Percentiles rank a stretch among this genome's conserved stretches.
These are phyloP conservation scores for Aspergillus amoenus DNA, from an alignment of 2,329 filamentous ascomycete genomes.

Conservation along the genomic window DNA sequence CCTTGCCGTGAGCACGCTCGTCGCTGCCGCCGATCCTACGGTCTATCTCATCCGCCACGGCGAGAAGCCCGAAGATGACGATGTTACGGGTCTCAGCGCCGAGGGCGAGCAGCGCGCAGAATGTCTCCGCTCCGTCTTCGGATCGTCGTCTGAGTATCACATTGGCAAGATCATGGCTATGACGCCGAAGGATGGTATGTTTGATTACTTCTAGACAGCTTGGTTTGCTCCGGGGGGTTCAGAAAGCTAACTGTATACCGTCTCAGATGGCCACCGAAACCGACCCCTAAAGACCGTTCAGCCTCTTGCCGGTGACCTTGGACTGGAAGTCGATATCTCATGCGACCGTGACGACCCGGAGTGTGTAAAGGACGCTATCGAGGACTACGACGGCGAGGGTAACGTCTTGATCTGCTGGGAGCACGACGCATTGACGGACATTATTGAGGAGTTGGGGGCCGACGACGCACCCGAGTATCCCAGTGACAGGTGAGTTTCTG, in stretches of 20 bases:
- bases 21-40: conserved; percentile 41
- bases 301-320: conserved; percentile 57
- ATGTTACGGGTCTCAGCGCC: conserved; percentile 49
- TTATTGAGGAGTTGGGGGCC: conserved; percentile 54
- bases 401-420: conserved; percentile 66
- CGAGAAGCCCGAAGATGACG: conserved; percentile 55
- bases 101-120: conserved; percentile 58
- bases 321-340: conserved; percentile 54
- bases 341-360: conserved; percentile 57
- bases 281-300: conserved; percentile 59
- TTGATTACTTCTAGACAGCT: background rate
- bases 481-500: conserved; percentile 42
- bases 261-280: conserved; percentile 49
- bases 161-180: conserved; percentile 61
- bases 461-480: conserved; percentile 53
- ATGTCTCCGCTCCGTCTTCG: conserved; percentile 60
- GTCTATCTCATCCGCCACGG: conserved; percentile 66
- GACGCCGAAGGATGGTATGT: conserved; percentile 47
- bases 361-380: conserved; percentile 54
- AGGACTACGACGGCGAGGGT: conserved; percentile 48
- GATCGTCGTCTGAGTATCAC: conserved; percentile 51
- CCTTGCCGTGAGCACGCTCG: conserved; percentile 17
- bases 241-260: background rate
- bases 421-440: conserved; percentile 54
- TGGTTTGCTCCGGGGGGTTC: too few species aligned